Conservation (phyloP, 1,139 yeast genomes). For the Suhomyces bribrorum region DNA sequence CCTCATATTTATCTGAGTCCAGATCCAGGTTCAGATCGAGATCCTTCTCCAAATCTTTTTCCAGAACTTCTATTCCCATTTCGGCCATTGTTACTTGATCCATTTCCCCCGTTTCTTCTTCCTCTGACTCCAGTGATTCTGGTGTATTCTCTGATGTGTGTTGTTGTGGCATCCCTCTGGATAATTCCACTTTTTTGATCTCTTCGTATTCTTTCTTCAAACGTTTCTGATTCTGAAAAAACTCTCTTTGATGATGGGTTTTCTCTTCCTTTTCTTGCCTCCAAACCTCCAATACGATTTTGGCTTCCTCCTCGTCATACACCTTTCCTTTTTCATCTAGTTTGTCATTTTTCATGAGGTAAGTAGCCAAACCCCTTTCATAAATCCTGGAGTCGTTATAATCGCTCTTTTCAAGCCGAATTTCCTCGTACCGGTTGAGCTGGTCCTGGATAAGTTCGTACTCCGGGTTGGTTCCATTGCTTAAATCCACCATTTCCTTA, state of each 20-base stretch:
- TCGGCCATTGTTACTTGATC: no score
- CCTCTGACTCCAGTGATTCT: slow-evolving; percentile 1
- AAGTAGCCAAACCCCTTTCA: slow-evolving; percentile 23
- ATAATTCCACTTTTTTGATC: not conserved
- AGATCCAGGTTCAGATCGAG: not conserved
- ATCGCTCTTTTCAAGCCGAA: slow-evolving; percentile 22
- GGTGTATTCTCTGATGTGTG: not conserved
- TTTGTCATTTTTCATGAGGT: slow-evolving; percentile 12
- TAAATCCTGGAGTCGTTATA: slow-evolving; percentile 20
- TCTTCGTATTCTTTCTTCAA: not conserved
- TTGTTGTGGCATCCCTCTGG: not conserved
- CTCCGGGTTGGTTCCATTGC: slow-evolving; percentile 6
- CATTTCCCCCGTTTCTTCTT: not conserved
- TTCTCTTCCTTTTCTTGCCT: slow-evolving; percentile 8
- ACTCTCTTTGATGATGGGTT: slow-evolving; percentile 2
- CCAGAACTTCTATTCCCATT: not conserved
- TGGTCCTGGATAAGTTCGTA: slow-evolving; percentile 15
- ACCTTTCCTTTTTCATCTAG: slow-evolving; percentile 7
- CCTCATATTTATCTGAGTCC: not conserved
- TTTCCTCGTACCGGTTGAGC: slow-evolving; percentile 13
- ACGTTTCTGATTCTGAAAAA: not conserved
- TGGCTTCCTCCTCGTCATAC: slow-evolving; percentile 15
- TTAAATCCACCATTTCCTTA: slow-evolving; percentile 2
- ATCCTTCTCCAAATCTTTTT: slow-evolving; percentile 1
- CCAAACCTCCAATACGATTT: slow-evolving; percentile 17